Base-by-base conservation (phyloP, 805 yeast species). In the Torulaspora delbrueckii region DNA sequence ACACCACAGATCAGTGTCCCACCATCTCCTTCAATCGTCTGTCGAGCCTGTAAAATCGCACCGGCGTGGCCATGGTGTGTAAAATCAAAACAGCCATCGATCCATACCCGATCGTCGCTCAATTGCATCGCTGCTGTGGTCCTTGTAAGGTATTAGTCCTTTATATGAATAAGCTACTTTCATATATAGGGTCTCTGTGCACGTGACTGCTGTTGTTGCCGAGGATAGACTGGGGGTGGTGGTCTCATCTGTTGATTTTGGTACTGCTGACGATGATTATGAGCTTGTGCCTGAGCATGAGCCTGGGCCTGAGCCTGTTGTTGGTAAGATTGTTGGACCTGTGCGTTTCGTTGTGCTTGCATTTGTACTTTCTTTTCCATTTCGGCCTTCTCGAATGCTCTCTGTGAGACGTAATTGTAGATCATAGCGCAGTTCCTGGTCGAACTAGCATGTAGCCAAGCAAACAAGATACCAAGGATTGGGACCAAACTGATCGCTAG, bases 31-130 rank as follows among this genome's bases (percentile, higher is more conserved):
- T 79, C 70, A 8, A 96, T 96, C 13, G 85, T 74, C 56, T 82
- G 86, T 32, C 95, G 76, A 0, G 99, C 96, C 64, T 93, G 99
- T 46, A 86, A 68, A 78, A 93, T 81, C 16, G 98, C 99, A 25
- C 97, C 97, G 2, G 97, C 95, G 59, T 93, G 99, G 19, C 95
- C 98, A 60, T 93, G 98, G 64, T 93, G 99, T 34, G 96, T 87
- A 69, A 93, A 93, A 66, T 93, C 99, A 68, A 93, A 93, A 63
- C 99, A 93, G 0, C 99, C 99, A 65, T 93, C 99, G 24, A 93
- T 80, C 99, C 99, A 93, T 48, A 91, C 84, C 42, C 84, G 68
- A 35, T 62, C 46, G n/a, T 52, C 56, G 19, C 37, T 35, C 39
- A 47, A 36, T 40, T 40, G 27, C 34, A 19, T 31, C 23, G 19